Conservation (phyloP, 78 protist genomes). For the Dictyostelium brefeldianum region DNA sequence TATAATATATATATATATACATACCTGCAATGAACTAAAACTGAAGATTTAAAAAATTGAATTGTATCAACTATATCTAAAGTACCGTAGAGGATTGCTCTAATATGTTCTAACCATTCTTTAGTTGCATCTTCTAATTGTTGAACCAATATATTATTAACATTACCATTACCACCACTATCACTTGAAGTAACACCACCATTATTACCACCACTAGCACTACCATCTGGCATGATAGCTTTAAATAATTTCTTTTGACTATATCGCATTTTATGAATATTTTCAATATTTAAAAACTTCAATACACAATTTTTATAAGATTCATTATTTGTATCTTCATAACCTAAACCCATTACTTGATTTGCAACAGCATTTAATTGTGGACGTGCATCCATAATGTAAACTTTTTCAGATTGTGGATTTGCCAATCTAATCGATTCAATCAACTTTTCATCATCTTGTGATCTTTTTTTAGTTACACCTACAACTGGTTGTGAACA, state of each 20-base stretch:
- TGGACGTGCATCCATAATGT: conserved; percentile 91
- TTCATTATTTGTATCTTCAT: conserved; percentile 27
- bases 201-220: neutral
- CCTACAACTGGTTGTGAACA: conserved; percentile 84
- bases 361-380: conserved; percentile 91
- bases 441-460: conserved; percentile 77
- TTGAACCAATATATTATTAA: neutral
- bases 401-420: conserved; percentile 31
- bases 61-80: conserved; percentile 58
- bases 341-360: conserved; percentile 85
- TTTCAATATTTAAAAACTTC: conserved; percentile 88
- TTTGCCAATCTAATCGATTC: conserved; percentile 56
- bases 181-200: neutral
- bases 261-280: conserved; percentile 93
- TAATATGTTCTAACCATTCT: conserved; percentile 74
- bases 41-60: conserved; percentile 19
- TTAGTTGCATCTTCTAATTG: conserved; percentile 20
- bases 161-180: neutral
- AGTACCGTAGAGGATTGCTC: conserved; percentile 53
- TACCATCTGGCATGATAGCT: conserved; percentile 20
- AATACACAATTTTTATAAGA: conserved; percentile 80
- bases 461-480: conserved; percentile 64
- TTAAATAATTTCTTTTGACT: conserved; percentile 67
- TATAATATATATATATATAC: conserved; percentile 88
- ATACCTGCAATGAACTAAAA: conserved; percentile 96